phyloP scores from a whole-genome alignment of 2,329 filamentous ascomycete genomes.

The Talaromyces sp. region DNA sequence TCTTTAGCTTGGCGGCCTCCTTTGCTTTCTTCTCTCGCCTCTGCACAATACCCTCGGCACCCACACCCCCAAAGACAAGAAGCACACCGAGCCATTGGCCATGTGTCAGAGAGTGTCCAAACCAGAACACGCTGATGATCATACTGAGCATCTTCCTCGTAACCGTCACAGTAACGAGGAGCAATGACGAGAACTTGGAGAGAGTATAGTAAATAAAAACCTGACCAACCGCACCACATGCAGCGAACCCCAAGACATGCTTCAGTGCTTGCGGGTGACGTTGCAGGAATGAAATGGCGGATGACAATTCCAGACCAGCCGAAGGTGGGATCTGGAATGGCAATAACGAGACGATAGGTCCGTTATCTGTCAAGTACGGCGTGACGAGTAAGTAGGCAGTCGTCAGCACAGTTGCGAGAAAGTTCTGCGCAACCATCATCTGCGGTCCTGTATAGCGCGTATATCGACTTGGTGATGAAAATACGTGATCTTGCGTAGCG shows the following conservation, averaged over 20 bases:
- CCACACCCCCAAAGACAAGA: constrained; percentile 92
- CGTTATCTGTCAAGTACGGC: constrained; percentile 68
- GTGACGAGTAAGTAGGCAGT: constrained; percentile 71
- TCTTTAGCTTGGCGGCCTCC: constrained; percentile 59
- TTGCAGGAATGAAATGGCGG: constrained; percentile 77
- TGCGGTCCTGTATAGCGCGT: constrained; percentile 84
- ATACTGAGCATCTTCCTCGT: constrained; percentile 99
- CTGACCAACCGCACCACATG: constrained; percentile 88
- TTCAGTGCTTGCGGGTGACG: constrained; percentile 78
- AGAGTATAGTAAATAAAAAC: constrained; percentile 98
- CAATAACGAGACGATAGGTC: constrained; percentile 63
- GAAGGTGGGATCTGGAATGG: constrained; percentile 59
- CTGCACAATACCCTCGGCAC: constrained; percentile 80
- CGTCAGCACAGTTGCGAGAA: constrained; percentile 79
- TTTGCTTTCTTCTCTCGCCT: constrained; percentile 81
- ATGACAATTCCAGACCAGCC: constrained; percentile 70
- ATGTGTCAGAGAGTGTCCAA: constrained; percentile 79
- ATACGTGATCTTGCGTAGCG: constrained; percentile 94
- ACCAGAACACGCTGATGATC: constrained; percentile 92
- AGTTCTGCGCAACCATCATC: constrained; percentile 99
- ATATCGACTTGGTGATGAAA: constrained; percentile 62
- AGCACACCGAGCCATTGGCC: constrained; percentile 94
- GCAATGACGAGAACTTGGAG: constrained; percentile 83
- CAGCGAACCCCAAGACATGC: constrained; percentile 85
- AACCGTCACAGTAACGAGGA: constrained; percentile 94